phyloP scores from a whole-genome alignment of 257 asterid genomes.

The Linaria vulgaris region DNA sequence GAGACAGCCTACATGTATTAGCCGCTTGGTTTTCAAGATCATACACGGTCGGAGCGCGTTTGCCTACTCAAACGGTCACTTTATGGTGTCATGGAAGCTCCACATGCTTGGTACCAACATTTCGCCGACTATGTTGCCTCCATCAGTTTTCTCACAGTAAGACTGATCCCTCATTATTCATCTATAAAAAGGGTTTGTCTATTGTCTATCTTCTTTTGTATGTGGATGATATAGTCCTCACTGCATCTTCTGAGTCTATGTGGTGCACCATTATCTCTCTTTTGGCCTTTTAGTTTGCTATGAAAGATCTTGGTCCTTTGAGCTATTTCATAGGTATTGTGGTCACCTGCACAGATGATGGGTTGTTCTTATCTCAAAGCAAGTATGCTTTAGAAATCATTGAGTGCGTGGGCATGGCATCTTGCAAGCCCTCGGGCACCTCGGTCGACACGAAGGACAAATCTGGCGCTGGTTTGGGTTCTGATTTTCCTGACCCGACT shows the following conservation, averaged over 20 bases:
- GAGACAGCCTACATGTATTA: too few relatives aligned
- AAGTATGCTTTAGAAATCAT: not conserved
- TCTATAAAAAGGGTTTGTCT: not conserved
- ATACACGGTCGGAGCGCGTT: not conserved
- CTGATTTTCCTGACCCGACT: not conserved
- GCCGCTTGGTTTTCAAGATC: too few relatives aligned
- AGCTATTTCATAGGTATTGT: not conserved
- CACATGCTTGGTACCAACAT: not conserved
- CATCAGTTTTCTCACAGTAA: not conserved
- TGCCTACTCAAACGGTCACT: not conserved
- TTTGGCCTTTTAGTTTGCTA: not conserved
- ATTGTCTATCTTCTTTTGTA: too few relatives aligned
- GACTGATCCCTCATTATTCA: not conserved
- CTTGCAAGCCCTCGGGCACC: not conserved
- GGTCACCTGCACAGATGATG: not conserved
- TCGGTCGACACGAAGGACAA: not conserved
- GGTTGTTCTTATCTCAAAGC: not conserved
- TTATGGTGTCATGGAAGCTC: not conserved
- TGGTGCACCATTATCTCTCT: not conserved
- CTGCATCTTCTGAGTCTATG: too few relatives aligned
- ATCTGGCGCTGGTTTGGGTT: not conserved
- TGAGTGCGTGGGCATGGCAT: not conserved
- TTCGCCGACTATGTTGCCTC: not conserved
- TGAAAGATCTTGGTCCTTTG: not conserved
- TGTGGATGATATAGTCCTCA: too few relatives aligned